phyloP scores from a whole-genome alignment of 2,329 filamentous ascomycete genomes.

The Phoma sp. region DNA sequence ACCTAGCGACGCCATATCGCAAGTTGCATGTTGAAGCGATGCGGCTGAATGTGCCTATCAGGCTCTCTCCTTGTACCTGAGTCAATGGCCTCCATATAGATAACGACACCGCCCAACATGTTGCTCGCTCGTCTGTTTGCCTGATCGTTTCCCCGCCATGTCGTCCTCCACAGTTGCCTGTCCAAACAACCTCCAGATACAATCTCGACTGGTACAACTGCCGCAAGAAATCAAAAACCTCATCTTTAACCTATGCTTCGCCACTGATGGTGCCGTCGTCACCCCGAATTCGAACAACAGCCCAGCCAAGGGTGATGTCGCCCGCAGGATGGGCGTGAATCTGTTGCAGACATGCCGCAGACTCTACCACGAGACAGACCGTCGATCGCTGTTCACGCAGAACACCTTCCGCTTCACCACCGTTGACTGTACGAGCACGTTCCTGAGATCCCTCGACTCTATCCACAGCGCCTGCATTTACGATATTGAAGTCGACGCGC shows the following conservation, averaged over 20 bases:
- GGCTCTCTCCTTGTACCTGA: slow-evolving; percentile 9
- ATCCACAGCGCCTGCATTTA: slow-evolving; percentile 30
- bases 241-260: slow-evolving; percentile 41
- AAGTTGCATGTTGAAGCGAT: slow-evolving; percentile 2
- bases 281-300: slow-evolving; percentile 24
- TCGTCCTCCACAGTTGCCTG: slow-evolving; percentile 18
- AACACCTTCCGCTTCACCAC: slow-evolving; percentile 49
- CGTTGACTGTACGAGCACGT: slow-evolving; percentile 36
- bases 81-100: slow-evolving; percentile 9
- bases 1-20: slow-evolving; percentile 11
- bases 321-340: slow-evolving; percentile 26
- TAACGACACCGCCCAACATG: background rate
- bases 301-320: background rate
- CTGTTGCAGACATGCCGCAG: slow-evolving; percentile 47
- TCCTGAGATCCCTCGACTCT: slow-evolving; percentile 34
- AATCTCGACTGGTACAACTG: slow-evolving; percentile 41
- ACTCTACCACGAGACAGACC: slow-evolving; percentile 42
- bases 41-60: slow-evolving; percentile 4
- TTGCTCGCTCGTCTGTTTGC: background rate
- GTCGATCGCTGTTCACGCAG: slow-evolving; percentile 37
- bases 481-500: slow-evolving; percentile 48
- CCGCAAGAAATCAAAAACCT: slow-evolving; percentile 46
- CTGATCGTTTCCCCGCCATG: slow-evolving; percentile 1
- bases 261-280: slow-evolving; percentile 30
- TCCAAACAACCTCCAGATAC: slow-evolving; percentile 34